phyloP scores from a whole-genome alignment of 2,329 filamentous ascomycete species.

The Diaporthe ampelina region DNA sequence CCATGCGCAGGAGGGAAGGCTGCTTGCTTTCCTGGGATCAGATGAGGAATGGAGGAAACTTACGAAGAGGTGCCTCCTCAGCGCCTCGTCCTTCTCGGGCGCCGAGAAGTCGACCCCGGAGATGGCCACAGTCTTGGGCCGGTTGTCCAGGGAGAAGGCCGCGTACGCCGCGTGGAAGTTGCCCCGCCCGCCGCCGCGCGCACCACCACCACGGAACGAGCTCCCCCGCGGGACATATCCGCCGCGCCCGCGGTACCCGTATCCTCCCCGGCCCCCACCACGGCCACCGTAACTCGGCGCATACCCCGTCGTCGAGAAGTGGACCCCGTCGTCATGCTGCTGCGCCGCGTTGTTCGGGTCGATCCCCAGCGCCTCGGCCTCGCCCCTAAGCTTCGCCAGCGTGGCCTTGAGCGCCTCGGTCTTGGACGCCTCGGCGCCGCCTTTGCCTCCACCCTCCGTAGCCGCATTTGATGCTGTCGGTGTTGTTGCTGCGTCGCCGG shows the following conservation, averaged over 20 bases:
- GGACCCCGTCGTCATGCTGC: slow-evolving; percentile 59
- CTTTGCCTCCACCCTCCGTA: slow-evolving; percentile 41
- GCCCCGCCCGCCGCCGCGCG: slow-evolving; percentile 55
- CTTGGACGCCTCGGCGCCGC: slow-evolving; percentile 47
- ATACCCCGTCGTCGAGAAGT: slow-evolving; percentile 35
- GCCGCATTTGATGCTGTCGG: neutral
- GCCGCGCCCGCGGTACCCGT: slow-evolving; percentile 37
- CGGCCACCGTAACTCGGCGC: slow-evolving; percentile 56
- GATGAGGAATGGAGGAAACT: slow-evolving; percentile 51
- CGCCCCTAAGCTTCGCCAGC: slow-evolving; percentile 79
- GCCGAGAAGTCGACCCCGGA: slow-evolving; percentile 74
- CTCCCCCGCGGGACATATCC: slow-evolving; percentile 48
- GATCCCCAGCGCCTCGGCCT: slow-evolving; percentile 78
- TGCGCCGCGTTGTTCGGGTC: slow-evolving; percentile 65
- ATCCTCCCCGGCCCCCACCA: slow-evolving; percentile 41
- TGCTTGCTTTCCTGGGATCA: rapidly evolving
- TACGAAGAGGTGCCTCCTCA: slow-evolving; percentile 80
- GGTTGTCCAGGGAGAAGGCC: slow-evolving; percentile 80
- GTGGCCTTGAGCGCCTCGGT: slow-evolving; percentile 79
- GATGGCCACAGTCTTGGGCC: slow-evolving; percentile 77
- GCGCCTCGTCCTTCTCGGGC: slow-evolving; percentile 73
- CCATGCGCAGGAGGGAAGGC: no score
- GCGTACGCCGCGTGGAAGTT: slow-evolving; percentile 70
- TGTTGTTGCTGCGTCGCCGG: neutral
- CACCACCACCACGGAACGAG: slow-evolving; percentile 49